Base-by-base conservation (phyloP, 768 basidiomycete genomes). In the Termitomyces titanicus region DNA sequence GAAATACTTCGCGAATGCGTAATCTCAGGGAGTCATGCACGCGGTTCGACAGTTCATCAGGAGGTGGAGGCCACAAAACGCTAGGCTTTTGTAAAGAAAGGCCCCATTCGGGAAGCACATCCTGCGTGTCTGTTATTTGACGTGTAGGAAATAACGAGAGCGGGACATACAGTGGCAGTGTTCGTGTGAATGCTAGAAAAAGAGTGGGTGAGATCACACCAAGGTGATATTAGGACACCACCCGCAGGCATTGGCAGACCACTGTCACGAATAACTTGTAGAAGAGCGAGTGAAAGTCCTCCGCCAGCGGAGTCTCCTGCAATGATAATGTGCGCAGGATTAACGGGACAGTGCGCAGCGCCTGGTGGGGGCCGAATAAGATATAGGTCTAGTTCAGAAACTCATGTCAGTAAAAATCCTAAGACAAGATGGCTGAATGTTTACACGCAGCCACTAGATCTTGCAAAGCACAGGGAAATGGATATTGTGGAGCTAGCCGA, bases 301-400 rank as follows among this genome's bases (percentile, higher is more conserved):
- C 94, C 97, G 6, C 97, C 97, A 0, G 96, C 95, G 20, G 92
- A 94, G 71, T 94, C 94, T 3, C 97, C 97, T 0, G 86, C 86
- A 17, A 98, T 74, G 11, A 98, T 80, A 34, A 99, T 88, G 61
- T 87, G 85, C 0, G 79, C 77, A 0, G 97, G 94, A 43, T 86
- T 79, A 5, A 99, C 85, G 0, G 96, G 83, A 13, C 72, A 69
- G 70, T 98, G 97, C 18, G 81, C 75, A 5, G 91, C 84, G 3
- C 75, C 88, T 7, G 83, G 76, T 6, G 96, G 96, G 1, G 96
- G 94, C n/a, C 79, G 75, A 56, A 95, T 93, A 24, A 99, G 76
- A 71, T 88, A 99, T 6, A 99, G 68, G 63, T 97, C 92, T 92
- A 53, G 1, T 27, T 18, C 12, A 25, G 20, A 18, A 29, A 33